These are phyloP conservation scores for Ustilago tritici DNA, from an alignment of 1,284 basidiomycete species.

Conservation along the genomic window DNA sequence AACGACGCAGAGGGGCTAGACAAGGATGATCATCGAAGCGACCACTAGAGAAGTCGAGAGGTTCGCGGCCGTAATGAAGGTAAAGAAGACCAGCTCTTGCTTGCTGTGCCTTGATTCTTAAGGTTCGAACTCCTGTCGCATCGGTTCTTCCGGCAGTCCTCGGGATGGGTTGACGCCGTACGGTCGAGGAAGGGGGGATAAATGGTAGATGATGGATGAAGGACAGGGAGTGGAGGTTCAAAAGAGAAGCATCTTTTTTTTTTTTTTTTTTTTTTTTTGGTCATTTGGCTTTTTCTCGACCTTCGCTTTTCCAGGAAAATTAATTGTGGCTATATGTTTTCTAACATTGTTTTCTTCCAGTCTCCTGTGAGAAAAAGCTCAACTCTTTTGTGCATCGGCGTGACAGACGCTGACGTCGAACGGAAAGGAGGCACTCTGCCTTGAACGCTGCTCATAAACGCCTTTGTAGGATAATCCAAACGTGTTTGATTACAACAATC, in stretches of 20 bases:
- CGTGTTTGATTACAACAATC: not conserved
- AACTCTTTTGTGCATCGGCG: not conserved
- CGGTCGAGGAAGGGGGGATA: not conserved
- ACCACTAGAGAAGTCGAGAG: not conserved
- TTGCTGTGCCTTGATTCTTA: not conserved
- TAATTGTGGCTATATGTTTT: not conserved
- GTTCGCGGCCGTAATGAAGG: no score
- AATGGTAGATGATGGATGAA: not conserved
- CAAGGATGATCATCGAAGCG: not conserved
- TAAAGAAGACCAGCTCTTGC: not conserved
- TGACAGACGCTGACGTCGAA: not conserved
- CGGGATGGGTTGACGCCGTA: not conserved
- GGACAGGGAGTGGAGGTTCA: not conserved
- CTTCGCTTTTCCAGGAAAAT: not conserved
- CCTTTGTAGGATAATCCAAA: not conserved
- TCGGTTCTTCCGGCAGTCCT: not conserved
- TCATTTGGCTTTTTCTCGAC: not conserved
- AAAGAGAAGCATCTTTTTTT: not conserved
- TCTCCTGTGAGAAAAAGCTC: not conserved
- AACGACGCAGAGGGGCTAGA: not conserved
- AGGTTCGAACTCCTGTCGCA: not conserved
- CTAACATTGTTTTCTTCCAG: constrained; percentile 1
- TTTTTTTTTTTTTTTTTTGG: not conserved
- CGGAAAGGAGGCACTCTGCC: not conserved
- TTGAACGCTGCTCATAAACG: not conserved